These are phyloP conservation scores for Nepenthes alata DNA, from an alignment of 179 eudicot genomes.

Conservation along the genomic window DNA sequence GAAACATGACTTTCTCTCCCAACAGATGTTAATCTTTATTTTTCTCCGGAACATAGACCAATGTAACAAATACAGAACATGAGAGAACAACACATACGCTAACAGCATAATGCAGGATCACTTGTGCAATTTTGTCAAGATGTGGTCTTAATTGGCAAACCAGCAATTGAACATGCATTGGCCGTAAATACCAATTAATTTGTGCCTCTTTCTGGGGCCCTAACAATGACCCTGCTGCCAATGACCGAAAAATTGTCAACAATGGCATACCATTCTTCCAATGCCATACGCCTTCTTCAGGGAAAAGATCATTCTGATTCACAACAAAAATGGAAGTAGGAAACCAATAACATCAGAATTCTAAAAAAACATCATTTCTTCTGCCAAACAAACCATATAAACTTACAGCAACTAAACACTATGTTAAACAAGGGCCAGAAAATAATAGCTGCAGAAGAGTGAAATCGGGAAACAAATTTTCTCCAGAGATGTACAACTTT, in stretches of 20 bases:
- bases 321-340: slow-evolving; percentile 3
- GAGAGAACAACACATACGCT: slow-evolving; percentile 49
- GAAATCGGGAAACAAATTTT: background rate
- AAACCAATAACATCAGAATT: background rate
- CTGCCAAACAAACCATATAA: background rate
- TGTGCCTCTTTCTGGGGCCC: slow-evolving; percentile 74
- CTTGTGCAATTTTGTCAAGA: slow-evolving; percentile 59
- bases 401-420: background rate
- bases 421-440: background rate
- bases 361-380: background rate
- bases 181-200: slow-evolving; percentile 71
- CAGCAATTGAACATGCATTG: slow-evolving; percentile 41
- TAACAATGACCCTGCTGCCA: slow-evolving; percentile 63
- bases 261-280: slow-evolving; percentile 90
- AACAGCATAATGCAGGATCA: slow-evolving; percentile 67
- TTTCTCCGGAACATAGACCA: background rate
- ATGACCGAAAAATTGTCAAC: slow-evolving; percentile 56
- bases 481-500: background rate
- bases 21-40: too few species aligned
- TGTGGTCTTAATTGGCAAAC: slow-evolving; percentile 64
- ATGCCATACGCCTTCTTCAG: slow-evolving; percentile 77
- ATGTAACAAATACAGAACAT: background rate
- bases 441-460: background rate
- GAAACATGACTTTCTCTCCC: too few species aligned
- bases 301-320: slow-evolving; percentile 71